Conservation (phyloP, 495 filamentous ascomycete genomes). For the Neurospora sp. region DNA sequence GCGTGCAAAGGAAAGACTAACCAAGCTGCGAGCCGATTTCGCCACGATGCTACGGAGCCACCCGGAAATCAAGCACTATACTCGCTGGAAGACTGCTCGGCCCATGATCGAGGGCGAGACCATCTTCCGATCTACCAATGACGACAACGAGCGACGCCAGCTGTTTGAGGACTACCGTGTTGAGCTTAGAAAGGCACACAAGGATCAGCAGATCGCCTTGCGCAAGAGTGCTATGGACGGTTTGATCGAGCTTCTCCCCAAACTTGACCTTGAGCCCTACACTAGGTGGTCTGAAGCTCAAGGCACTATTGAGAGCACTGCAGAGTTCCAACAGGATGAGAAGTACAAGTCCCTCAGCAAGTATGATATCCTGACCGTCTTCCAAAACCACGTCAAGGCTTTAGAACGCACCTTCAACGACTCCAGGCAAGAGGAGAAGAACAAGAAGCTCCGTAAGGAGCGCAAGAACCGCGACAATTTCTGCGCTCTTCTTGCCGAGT, state of each 20-base stretch:
- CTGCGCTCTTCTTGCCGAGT: constrained; percentile 58
- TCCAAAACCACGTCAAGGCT: constrained; percentile 89
- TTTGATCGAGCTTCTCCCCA: constrained; percentile 70
- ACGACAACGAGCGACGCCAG: constrained; percentile 81
- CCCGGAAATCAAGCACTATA: constrained; percentile 96
- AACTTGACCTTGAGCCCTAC: constrained; percentile 79
- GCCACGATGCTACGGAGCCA: constrained; percentile 92
- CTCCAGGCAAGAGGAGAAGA: constrained; percentile 76
- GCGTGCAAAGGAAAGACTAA: constrained; percentile 84
- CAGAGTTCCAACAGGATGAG: constrained; percentile 71
- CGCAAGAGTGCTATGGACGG: constrained; percentile 82
- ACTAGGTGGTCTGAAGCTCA: constrained; percentile 92
- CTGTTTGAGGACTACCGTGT: constrained; percentile 90
- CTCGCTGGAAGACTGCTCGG: constrained; percentile 91
- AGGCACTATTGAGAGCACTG: constrained; percentile 65
- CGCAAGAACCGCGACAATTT: constrained; percentile 79
- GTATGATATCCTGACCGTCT: constrained; percentile 83
- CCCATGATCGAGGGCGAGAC: constrained; percentile 94
- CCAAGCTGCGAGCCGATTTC: constrained; percentile 90
- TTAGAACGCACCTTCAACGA: constrained; percentile 87
- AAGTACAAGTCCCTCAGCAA: constrained; percentile 84
- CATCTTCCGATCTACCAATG: constrained; percentile 81
- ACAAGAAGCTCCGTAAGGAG: constrained; percentile 65
- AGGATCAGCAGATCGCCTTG: constrained; percentile 59
- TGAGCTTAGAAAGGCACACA: constrained; percentile 68